Conservation (phyloP, 495 filamentous ascomycete genomes). For the Annulohypoxylon moriforme region DNA sequence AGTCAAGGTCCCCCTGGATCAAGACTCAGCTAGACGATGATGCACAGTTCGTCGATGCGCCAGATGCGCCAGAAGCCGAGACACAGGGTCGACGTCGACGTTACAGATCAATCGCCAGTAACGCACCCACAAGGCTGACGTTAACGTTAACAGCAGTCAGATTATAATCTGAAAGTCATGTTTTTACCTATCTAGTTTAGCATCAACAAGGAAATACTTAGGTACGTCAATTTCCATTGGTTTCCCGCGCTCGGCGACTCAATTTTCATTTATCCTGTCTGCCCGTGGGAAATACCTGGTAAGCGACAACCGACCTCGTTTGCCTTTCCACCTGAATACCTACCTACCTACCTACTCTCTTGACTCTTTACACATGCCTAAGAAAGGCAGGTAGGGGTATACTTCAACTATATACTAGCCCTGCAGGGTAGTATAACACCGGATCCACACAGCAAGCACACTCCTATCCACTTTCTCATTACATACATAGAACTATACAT, state of each 20-base stretch:
- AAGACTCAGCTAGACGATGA: conserved; percentile 1
- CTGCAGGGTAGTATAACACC: conserved; percentile 35
- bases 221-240: conserved; percentile 32
- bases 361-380: conserved; percentile 20
- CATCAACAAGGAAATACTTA: conserved; percentile 11
- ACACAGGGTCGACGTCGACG: conserved; percentile 12
- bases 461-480: conserved; percentile 25
- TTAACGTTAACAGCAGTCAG: conserved; percentile 22
- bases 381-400: conserved; percentile 17
- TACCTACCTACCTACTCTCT: not conserved
- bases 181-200: conserved; percentile 3
- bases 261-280: conserved; percentile 14
- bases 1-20: conserved; percentile 17
- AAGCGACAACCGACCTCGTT: conserved; percentile 34
- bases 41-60: conserved; percentile 3
- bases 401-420: conserved; percentile 21
- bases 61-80: conserved; percentile 12
- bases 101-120: conserved; percentile 16
- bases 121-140: conserved; percentile 38
- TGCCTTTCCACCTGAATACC: conserved; percentile 7
- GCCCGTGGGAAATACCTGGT: conserved; percentile 2
- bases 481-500: not conserved
- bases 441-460: conserved; percentile 35
- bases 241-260: conserved; percentile 39
- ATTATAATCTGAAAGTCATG: conserved; percentile 8